phyloP scores from a whole-genome alignment of 371 early-diverging fungal species.

The Mortierella sp. region DNA sequence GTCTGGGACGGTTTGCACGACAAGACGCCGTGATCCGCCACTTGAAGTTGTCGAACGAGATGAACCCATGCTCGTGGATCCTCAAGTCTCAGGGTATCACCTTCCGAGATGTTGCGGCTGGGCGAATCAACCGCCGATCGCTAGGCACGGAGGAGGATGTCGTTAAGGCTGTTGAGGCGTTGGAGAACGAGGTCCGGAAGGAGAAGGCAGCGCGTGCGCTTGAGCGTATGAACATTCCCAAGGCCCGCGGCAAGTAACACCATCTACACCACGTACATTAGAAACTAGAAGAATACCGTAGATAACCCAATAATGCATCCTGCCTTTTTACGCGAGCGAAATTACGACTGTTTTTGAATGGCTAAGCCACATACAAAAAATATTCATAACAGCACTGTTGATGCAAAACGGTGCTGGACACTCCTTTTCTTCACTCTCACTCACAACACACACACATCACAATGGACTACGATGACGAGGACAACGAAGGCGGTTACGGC shows the following conservation, averaged over 20 bases:
- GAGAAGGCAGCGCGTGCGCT: conserved; percentile 14
- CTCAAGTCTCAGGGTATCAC: conserved; percentile 22
- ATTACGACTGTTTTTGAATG: neutral
- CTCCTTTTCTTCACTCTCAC: conserved; percentile 4
- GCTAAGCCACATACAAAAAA: conserved; percentile 18
- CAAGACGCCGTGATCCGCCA: conserved; percentile 48
- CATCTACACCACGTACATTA: neutral
- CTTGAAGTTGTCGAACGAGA: conserved; percentile 32
- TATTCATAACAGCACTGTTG: neutral
- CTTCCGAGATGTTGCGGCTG: conserved; percentile 34
- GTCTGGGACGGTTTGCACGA: conserved; percentile 34
- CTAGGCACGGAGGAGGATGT: conserved; percentile 34
- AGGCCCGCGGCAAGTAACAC: neutral
- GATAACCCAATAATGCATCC: neutral
- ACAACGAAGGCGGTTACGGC: conserved; percentile 20
- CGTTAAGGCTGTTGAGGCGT: conserved; percentile 14
- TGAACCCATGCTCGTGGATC: conserved; percentile 41
- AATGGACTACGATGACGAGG: conserved; percentile 48
- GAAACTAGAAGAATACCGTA: neutral
- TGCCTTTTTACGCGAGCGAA: neutral
- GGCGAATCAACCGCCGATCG: conserved; percentile 14
- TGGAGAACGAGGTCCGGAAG: conserved; percentile 31
- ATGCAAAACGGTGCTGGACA: neutral
- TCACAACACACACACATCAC: conserved; percentile 8
- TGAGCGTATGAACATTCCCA: conserved; percentile 20